Percentiles rank a stretch among this genome's conserved stretches.
These are phyloP conservation scores for Thielaviopsis musarum DNA, from an alignment of 2,329 filamentous ascomycete genomes.

Conservation along the genomic window DNA sequence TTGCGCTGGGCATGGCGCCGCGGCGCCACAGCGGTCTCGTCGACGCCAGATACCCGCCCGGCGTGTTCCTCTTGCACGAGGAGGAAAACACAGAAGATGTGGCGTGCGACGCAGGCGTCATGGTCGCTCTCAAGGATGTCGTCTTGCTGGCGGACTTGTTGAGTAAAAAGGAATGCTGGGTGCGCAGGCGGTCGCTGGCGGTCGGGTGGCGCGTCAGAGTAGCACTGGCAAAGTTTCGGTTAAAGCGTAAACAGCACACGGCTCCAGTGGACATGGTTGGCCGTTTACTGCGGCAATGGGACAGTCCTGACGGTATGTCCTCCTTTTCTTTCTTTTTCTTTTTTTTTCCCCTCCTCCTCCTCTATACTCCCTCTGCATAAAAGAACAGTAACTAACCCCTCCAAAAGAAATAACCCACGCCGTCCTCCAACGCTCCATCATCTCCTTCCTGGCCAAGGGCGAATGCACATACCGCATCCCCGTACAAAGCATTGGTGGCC, in stretches of 20 bases:
- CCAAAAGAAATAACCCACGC: not conserved
- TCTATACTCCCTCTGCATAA: no score
- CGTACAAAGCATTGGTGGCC: slow-evolving; percentile 5
- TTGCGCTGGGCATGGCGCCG: slow-evolving; percentile 14
- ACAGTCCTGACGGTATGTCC: not conserved
- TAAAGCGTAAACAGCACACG: slow-evolving; percentile 1
- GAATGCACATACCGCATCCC: not conserved
- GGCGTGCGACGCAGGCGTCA: slow-evolving; percentile 4
- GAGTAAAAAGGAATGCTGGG: not conserved
- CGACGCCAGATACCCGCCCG: slow-evolving; percentile 19
- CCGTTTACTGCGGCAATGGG: slow-evolving; percentile 2
- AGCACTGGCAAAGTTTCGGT: slow-evolving; percentile 6
- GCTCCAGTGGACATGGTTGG: slow-evolving; percentile 5
- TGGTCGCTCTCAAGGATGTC: slow-evolving; percentile 17
- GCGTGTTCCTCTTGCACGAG: slow-evolving; percentile 12
- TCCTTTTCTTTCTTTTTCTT: no score
- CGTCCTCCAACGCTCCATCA: slow-evolving; percentile 3
- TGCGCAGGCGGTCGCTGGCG: not conserved
- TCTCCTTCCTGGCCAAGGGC: slow-evolving; percentile 2
- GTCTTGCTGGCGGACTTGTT: slow-evolving; percentile 13
- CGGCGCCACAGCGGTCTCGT: slow-evolving; percentile 18
- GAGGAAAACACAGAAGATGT: slow-evolving; percentile 15
- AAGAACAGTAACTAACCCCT: not conserved
- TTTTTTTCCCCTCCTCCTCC: no score
- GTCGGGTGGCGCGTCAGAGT: slow-evolving; percentile 4